Evolutionary conservation across 495 filamentous ascomycete species (phyloP).

Genomic region (Neurospora sp.): DNA sequence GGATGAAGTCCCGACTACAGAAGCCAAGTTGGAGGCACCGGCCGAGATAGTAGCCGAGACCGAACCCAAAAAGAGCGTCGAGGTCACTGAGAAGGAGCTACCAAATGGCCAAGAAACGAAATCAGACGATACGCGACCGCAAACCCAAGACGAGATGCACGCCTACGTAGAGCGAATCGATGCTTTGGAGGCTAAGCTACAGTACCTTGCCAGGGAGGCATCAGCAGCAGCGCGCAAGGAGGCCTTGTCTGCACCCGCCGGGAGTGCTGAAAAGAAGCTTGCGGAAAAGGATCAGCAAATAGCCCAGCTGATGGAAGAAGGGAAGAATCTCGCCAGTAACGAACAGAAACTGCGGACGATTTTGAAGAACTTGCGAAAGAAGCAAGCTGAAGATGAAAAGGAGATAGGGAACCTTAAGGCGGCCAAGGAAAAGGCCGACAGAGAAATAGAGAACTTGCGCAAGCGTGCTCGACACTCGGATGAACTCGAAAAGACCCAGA

Average conservation of each 20-base stretch:
- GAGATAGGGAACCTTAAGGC: conserved; percentile 50
- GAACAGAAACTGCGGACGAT: conserved; percentile 74
- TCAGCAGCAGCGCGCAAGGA: conserved; percentile 59
- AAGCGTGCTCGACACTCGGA: conserved; percentile 54
- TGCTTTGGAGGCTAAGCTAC: conserved; percentile 79
- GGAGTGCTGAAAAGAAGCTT: conserved; percentile 63
- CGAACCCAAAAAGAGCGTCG: not conserved
- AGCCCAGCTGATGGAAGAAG: conserved; percentile 81
- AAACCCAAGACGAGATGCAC: conserved; percentile 71
- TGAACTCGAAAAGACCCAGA: conserved; percentile 53
- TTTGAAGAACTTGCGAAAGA: conserved; percentile 70
- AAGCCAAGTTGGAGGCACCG: not conserved
- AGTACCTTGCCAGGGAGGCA: conserved; percentile 72
- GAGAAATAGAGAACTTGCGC: conserved; percentile 45
- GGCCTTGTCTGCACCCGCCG: conserved; percentile 47
- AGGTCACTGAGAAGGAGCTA: not conserved
- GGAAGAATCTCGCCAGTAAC: conserved; percentile 74
- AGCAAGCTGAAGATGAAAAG: conserved; percentile 53
- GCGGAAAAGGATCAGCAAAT: conserved; percentile 87
- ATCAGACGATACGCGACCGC: conserved; percentile 49
- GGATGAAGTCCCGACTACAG: not conserved
- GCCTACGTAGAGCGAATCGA: conserved; percentile 84
- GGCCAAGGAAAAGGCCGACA: conserved; percentile 58
- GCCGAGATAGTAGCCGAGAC: not conserved
- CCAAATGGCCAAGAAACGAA: conserved; percentile 37